Conservation (phyloP, 257 asterid genomes). For the Osmanthus fragrans region DNA sequence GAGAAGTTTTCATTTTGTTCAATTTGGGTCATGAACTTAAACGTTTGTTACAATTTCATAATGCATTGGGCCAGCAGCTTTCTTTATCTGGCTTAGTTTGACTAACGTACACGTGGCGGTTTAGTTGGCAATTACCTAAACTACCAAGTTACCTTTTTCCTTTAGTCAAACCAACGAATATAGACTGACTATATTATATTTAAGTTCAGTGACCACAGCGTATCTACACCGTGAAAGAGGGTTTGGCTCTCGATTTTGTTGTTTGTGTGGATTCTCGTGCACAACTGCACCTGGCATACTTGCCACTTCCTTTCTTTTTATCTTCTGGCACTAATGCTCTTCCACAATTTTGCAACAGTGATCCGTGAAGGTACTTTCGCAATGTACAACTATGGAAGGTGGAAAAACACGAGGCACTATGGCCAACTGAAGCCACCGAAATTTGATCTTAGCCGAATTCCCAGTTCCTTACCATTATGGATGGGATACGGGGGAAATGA, state of each 20-base stretch:
- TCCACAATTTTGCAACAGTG: slow-evolving; percentile 52
- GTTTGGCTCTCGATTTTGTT: background rate
- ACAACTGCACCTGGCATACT: background rate
- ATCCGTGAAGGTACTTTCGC: slow-evolving; percentile 83
- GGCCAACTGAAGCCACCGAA: slow-evolving; percentile 69
- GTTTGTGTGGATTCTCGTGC: background rate
- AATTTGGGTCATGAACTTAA: background rate
- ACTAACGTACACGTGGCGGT: background rate
- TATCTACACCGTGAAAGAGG: too few relatives aligned
- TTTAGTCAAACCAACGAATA: background rate
- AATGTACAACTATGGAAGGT: slow-evolving; percentile 78
- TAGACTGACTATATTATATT: background rate
- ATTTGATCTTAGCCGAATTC: slow-evolving; percentile 70
- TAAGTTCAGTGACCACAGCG: too few relatives aligned
- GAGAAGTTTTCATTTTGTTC: background rate
- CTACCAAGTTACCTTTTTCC: background rate
- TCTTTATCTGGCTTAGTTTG: background rate
- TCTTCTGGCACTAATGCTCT: slow-evolving; percentile 3
- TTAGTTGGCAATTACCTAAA: background rate
- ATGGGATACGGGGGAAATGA: slow-evolving; percentile 91
- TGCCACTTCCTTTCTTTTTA: background rate
- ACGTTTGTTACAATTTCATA: background rate
- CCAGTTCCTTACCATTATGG: slow-evolving; percentile 80
- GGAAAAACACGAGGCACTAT: slow-evolving; percentile 65
- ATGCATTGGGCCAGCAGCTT: background rate